Conservation (phyloP, 768 basidiomycete genomes). For the Serendipita sp. region DNA sequence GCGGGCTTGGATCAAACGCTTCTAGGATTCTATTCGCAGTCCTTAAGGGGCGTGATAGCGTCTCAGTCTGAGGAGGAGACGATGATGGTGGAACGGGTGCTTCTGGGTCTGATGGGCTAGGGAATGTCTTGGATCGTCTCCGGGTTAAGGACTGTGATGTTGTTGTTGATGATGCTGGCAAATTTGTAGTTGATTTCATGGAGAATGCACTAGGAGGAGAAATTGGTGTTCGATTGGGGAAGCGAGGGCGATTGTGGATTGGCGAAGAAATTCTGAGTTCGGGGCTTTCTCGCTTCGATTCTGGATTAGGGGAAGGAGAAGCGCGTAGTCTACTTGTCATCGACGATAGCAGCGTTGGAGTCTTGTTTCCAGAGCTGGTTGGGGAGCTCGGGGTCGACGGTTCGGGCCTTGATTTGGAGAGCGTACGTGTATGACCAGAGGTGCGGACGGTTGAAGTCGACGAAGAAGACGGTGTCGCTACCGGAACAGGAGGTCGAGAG, state of each 20-base stretch:
- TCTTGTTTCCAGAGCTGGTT: background rate
- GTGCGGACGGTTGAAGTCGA: background rate
- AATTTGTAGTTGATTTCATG: background rate
- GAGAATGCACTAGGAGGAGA: slow-evolving; percentile 3
- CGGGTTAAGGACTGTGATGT: background rate
- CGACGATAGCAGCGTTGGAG: background rate
- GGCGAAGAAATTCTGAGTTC: background rate
- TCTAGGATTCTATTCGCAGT: background rate
- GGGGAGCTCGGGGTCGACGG: background rate
- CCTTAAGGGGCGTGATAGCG: background rate
- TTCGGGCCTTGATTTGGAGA: background rate
- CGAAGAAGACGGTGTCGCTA: background rate
- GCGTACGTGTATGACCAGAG: background rate
- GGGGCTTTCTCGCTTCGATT: background rate
- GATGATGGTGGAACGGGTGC: background rate
- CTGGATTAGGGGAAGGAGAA: background rate
- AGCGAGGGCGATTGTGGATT: background rate
- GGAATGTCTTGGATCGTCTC: slow-evolving; percentile 4
- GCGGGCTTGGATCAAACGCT: background rate
- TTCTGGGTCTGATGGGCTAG: background rate
- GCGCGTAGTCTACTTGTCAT: background rate
- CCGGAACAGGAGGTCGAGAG: background rate
- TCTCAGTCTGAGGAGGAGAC: background rate
- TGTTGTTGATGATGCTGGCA: background rate
- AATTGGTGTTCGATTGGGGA: background rate